These are phyloP conservation scores for Piromyces finnis DNA, from an alignment of 192 early-diverging fungal genomes.

Conservation along the genomic window DNA sequence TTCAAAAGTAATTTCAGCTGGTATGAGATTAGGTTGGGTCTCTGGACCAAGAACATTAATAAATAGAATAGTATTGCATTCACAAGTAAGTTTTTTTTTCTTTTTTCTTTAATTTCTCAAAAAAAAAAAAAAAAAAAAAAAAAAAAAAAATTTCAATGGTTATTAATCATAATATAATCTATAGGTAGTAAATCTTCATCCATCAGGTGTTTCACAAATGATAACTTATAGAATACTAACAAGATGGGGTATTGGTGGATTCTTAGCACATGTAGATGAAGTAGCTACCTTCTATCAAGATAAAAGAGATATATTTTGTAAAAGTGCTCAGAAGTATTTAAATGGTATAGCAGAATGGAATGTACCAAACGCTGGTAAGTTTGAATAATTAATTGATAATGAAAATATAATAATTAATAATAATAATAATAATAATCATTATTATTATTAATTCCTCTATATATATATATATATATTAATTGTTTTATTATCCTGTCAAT, in stretches of 20 bases:
- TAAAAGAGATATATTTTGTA: slow-evolving; percentile 51
- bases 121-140: too few species aligned
- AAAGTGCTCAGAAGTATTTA: slow-evolving; percentile 39
- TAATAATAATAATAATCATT: too few species aligned
- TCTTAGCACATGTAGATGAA: slow-evolving; percentile 44
- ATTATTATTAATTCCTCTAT: too few species aligned
- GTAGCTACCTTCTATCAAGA: slow-evolving; percentile 57
- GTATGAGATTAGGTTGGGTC: slow-evolving; percentile 70
- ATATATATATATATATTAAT: too few species aligned
- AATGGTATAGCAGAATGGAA: slow-evolving; percentile 23
- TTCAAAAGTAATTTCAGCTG: slow-evolving; percentile 79
- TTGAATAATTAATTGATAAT: neutral
- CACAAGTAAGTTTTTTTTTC: slow-evolving; percentile 25
- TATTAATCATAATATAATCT: too few species aligned
- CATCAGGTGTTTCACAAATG: slow-evolving; percentile 60
- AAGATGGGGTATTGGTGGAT: slow-evolving; percentile 58
- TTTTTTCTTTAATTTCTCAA: too few species aligned
- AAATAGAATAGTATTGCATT: slow-evolving; percentile 64
- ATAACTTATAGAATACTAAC: slow-evolving; percentile 46
- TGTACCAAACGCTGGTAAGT: slow-evolving; percentile 22
- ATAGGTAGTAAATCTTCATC: slow-evolving; percentile 55
- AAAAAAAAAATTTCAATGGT: too few species aligned
- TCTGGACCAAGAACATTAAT: slow-evolving; percentile 43
- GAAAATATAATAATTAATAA: too few species aligned
- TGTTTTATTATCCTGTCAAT: too few species aligned